A percentile compares a stretch with the other conserved stretches of the same genome.
Conservation (phyloP, 1,139 yeast species). For the Kodamaea anthophila region DNA sequence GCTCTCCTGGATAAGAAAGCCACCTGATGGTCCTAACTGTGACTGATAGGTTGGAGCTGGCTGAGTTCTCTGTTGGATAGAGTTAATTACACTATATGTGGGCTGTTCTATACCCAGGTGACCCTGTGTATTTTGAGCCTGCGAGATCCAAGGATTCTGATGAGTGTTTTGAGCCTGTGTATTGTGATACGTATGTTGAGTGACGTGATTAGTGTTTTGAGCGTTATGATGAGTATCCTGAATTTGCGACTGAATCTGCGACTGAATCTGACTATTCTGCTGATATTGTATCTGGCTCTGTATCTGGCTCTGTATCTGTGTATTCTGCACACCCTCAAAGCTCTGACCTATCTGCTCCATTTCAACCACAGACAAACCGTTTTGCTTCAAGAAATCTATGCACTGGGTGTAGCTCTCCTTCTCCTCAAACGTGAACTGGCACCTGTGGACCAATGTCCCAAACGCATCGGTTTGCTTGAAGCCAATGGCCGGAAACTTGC, state of each 20-base stretch:
- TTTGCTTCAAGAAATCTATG: conserved; percentile 6
- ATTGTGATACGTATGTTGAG: too few species aligned
- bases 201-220: background rate
- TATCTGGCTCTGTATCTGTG: background rate
- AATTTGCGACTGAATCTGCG: background rate
- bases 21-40: too few species aligned
- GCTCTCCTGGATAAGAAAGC: too few species aligned
- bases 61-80: too few species aligned
- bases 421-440: conserved; percentile 10
- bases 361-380: conserved; percentile 1
- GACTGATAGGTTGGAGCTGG: too few species aligned
- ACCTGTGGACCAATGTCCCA: conserved; percentile 15
- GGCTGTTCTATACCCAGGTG: too few species aligned
- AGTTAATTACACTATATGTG: too few species aligned
- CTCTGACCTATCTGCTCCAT: too few species aligned
- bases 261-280: background rate
- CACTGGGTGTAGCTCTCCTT: conserved; percentile 8
- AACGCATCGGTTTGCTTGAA: conserved; percentile 16
- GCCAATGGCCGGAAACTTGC: conserved; percentile 22
- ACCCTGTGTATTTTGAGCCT: too few species aligned
- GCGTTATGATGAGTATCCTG: background rate
- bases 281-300: background rate
- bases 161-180: background rate
- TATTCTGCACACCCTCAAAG: background rate
- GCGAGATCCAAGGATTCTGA: too few species aligned